These are phyloP conservation scores for Fusarium piperis DNA, from an alignment of 2,329 filamentous ascomycete species.

Conservation along the genomic window DNA sequence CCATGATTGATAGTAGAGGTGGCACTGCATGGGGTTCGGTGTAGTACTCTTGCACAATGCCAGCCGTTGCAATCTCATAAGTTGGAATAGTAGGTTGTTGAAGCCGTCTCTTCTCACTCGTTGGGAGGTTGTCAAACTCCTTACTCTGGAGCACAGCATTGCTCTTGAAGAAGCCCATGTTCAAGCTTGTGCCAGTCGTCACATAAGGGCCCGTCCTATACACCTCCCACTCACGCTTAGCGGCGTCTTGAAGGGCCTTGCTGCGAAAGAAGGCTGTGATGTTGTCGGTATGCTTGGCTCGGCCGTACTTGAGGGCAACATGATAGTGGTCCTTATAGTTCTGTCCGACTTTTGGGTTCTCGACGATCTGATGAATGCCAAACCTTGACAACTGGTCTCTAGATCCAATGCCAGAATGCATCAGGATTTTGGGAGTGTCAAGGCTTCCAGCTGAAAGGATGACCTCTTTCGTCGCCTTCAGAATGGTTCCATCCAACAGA, in stretches of 20 bases:
- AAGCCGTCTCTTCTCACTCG: slow-evolving; percentile 1
- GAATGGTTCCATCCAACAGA: slow-evolving; percentile 13
- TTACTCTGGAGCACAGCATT: slow-evolving; percentile 5
- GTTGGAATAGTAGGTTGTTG: slow-evolving; percentile 16
- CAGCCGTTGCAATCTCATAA: slow-evolving; percentile 17
- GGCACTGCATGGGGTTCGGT: slow-evolving; percentile 13
- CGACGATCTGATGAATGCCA: slow-evolving; percentile 1
- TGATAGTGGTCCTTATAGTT: slow-evolving; percentile 31
- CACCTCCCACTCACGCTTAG: slow-evolving; percentile 22
- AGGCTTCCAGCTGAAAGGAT: slow-evolving; percentile 28
- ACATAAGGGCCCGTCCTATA: slow-evolving; percentile 24
- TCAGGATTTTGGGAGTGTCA: slow-evolving; percentile 28
- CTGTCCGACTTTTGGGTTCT: slow-evolving; percentile 14
- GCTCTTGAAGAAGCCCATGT: slow-evolving; percentile 32
- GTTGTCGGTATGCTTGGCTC: slow-evolving; percentile 12
- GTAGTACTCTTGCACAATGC: slow-evolving; percentile 26
- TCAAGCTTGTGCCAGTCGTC: slow-evolving; percentile 21
- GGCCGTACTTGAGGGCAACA: slow-evolving; percentile 23
- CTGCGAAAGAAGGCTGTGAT: slow-evolving; percentile 23
- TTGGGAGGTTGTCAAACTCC: slow-evolving; percentile 12
- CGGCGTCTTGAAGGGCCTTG: slow-evolving; percentile 20
- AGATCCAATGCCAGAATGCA: slow-evolving; percentile 27
- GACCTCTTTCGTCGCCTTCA: slow-evolving; percentile 18
- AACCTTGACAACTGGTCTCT: slow-evolving; percentile 3
- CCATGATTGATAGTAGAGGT: slow-evolving; percentile 14